A percentile compares a stretch with the other conserved stretches of the same genome.
phyloP scores from a whole-genome alignment of 2,329 filamentous ascomycete species.

The Ophiostoma sp. region DNA sequence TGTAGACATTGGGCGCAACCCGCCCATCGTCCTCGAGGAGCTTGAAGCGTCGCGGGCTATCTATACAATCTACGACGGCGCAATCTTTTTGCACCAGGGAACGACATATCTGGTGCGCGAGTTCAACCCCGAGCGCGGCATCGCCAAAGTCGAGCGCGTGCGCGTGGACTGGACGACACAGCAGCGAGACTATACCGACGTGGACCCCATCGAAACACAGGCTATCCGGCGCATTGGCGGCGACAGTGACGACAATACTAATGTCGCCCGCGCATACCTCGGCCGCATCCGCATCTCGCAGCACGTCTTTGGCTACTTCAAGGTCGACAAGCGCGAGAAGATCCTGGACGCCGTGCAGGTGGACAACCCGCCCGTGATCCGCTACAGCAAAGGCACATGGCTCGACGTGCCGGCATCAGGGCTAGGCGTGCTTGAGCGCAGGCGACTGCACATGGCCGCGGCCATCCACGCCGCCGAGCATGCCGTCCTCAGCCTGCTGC shows the following conservation, averaged over 20 bases:
- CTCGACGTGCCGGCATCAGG: constrained; percentile 78
- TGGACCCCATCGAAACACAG: constrained; percentile 90
- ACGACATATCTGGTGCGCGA: constrained; percentile 86
- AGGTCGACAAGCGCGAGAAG: constrained; percentile 77
- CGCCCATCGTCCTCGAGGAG: constrained; percentile 85
- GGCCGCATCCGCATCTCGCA: constrained; percentile 81
- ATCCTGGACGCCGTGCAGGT: constrained; percentile 90
- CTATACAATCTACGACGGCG: constrained; percentile 94
- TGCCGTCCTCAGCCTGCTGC: constrained; percentile 77
- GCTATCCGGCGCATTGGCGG: constrained; percentile 48
- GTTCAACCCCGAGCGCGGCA: constrained; percentile 70
- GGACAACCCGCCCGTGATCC: constrained; percentile 84
- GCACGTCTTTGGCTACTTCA: constrained; percentile 94
- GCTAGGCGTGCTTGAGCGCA: constrained; percentile 68
- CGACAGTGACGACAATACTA: not conserved
- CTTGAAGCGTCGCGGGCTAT: constrained; percentile 93
- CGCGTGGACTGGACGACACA: constrained; percentile 92
- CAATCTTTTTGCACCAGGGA: constrained; percentile 96
- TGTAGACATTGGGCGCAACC: constrained; percentile 75
- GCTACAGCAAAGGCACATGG: constrained; percentile 88
- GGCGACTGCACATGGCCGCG: constrained; percentile 73
- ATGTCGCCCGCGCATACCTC: constrained; percentile 69
- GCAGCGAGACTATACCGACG: constrained; percentile 88
- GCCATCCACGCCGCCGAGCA: constrained; percentile 95
- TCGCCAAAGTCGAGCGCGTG: constrained; percentile 83